Evolutionary conservation across 495 filamentous ascomycete genomes (phyloP).

Genomic region (Penicillium canariense): DNA sequence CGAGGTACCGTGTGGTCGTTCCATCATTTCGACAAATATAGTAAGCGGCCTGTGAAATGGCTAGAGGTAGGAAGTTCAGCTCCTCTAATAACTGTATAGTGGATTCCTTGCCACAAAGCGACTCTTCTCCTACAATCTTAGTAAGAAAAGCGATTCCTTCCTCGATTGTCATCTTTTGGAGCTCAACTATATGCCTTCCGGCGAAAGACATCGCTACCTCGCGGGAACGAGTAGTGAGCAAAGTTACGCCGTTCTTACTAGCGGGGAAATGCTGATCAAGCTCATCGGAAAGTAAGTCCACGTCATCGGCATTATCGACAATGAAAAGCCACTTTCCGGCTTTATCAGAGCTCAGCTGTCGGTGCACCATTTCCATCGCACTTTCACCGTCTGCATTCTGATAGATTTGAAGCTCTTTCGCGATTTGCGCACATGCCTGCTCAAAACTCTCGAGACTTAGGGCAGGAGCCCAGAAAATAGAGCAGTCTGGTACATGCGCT

Average conservation of each 20-base stretch:
- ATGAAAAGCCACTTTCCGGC: constrained; percentile 31
- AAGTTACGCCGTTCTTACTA: constrained; percentile 23
- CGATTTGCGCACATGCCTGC: neutral
- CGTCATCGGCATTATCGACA: constrained; percentile 31
- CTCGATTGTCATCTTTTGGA: constrained; percentile 6
- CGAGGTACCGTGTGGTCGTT: constrained; percentile 40
- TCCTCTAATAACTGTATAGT: constrained; percentile 20
- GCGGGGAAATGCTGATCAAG: constrained; percentile 23
- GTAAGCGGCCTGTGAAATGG: constrained; percentile 33
- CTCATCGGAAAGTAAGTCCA: constrained; percentile 16
- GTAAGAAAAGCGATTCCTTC: constrained; percentile 19
- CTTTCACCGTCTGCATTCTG: neutral
- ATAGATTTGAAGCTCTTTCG: neutral
- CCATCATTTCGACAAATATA: constrained; percentile 36
- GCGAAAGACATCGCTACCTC: constrained; percentile 22
- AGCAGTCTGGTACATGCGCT: constrained; percentile 2
- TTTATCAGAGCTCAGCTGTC: neutral
- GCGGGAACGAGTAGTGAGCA: constrained; percentile 28
- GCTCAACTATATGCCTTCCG: constrained; percentile 17
- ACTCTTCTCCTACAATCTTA: constrained; percentile 12
- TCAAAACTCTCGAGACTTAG: too few species aligned
- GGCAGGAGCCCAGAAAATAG: constrained; percentile 12
- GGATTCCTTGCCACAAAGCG: constrained; percentile 10
- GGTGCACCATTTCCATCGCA: neutral
- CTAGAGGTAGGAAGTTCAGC: constrained; percentile 31